Evolutionary conservation across 495 filamentous ascomycete species (phyloP).

Genomic region (Usnea hakonensis): DNA sequence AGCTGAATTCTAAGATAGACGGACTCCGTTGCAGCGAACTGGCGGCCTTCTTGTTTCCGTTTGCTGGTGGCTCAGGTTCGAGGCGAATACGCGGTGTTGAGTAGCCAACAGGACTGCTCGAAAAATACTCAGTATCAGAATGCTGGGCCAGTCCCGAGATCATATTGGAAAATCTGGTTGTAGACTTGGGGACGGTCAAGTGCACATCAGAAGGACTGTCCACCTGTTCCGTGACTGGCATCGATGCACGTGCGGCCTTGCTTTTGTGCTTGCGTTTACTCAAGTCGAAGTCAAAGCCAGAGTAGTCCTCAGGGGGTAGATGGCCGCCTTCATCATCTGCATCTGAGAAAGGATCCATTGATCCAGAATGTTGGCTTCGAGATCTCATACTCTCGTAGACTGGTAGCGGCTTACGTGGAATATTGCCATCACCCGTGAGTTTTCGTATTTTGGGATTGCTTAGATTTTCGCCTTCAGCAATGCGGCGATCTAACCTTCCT

Average conservation of each 20-base stretch:
- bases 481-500: constrained; percentile 13
- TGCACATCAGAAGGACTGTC: constrained; percentile 3
- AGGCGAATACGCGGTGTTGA: constrained; percentile 31
- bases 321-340: constrained; percentile 10
- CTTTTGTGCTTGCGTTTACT: constrained; percentile 12
- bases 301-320: constrained; percentile 3
- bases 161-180: constrained; percentile 12
- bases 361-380: constrained; percentile 7
- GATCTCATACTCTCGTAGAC: constrained; percentile 27
- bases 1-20: constrained; percentile 14
- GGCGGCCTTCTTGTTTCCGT: constrained; percentile 11
- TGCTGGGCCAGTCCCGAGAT: constrained; percentile 22
- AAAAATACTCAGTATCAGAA: constrained; percentile 23
- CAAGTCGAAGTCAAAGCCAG: constrained; percentile 20
- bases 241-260: neutral
- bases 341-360: constrained; percentile 31
- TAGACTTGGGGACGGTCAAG: neutral
- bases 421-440: constrained; percentile 17
- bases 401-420: constrained; percentile 20
- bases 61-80: constrained; percentile 18
- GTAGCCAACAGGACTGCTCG: constrained; percentile 28
- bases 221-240: neutral
- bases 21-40: constrained; percentile 11
- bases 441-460: constrained; percentile 19
- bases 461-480: constrained; percentile 20